Percentiles rank a stretch among this genome's conserved stretches.
Conservation (phyloP, 495 filamentous ascomycete species). For the Talaromyces ruber region DNA sequence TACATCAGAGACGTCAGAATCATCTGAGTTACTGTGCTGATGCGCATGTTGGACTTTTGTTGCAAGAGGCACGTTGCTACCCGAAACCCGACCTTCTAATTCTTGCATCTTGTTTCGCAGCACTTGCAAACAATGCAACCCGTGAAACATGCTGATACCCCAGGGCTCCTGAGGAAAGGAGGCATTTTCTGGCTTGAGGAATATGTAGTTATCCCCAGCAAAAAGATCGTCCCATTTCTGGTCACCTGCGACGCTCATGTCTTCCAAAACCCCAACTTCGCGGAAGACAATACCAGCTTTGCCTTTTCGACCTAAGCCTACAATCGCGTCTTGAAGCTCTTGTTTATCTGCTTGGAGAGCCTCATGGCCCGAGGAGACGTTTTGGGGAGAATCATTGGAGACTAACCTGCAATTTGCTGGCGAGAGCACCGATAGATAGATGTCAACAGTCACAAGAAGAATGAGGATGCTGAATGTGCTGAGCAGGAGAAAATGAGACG, state of each 20-base stretch:
- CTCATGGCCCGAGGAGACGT: neutral
- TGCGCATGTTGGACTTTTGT: neutral
- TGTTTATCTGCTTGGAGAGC: neutral
- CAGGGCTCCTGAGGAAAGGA: neutral
- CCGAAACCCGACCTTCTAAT: neutral
- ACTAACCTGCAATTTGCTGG: neutral
- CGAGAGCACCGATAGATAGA: neutral
- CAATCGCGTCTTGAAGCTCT: neutral
- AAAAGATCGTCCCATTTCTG: neutral
- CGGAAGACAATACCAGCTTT: neutral
- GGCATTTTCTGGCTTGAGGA: neutral
- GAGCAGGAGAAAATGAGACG: neutral
- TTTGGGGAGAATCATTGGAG: neutral
- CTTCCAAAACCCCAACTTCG: neutral
- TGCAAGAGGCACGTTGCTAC: neutral
- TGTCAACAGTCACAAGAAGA: neutral
- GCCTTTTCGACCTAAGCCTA: neutral
- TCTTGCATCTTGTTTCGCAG: neutral
- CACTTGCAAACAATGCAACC: constrained; percentile 1
- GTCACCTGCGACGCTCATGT: neutral
- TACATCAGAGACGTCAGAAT: neutral
- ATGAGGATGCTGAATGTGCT: neutral
- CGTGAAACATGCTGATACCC: constrained; percentile 1
- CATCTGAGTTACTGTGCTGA: neutral
- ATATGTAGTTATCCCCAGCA: neutral